Evolutionary conservation across 1,139 yeast genomes (phyloP).

Genomic region (Suhomyces taliae): DNA sequence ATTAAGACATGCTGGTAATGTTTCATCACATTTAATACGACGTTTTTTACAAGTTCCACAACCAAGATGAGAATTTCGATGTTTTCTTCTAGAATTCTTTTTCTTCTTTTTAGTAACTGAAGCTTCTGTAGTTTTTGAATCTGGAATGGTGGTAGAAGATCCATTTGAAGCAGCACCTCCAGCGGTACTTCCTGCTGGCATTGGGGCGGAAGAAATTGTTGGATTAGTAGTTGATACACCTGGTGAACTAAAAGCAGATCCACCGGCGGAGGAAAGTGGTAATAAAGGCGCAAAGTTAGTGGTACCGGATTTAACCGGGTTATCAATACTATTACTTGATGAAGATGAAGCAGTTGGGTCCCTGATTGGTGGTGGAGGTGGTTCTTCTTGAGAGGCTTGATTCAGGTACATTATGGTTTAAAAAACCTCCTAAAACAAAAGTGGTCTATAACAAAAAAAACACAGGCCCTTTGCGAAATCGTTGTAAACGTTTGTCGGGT

Average conservation of each 20-base stretch:
- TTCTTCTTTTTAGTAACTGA: conserved; percentile 22
- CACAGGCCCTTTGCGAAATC: conserved; percentile 3
- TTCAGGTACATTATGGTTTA: conserved; percentile 5
- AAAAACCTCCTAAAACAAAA: neutral
- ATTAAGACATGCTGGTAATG: conserved; percentile 59
- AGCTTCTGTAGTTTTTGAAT: conserved; percentile 10
- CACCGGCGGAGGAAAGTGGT: conserved; percentile 1
- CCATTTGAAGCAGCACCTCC: conserved; percentile 11
- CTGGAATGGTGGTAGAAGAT: conserved; percentile 10
- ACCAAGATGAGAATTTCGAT: conserved; percentile 61
- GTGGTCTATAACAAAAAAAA: conserved; percentile 6
- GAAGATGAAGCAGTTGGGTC: neutral
- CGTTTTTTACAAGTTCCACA: conserved; percentile 69
- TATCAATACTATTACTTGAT: neutral
- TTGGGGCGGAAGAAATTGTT: neutral
- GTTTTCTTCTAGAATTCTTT: conserved; percentile 58
- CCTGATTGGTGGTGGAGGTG: conserved; percentile 2
- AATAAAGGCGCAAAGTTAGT: conserved; percentile 5
- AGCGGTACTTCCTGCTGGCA: conserved; percentile 6
- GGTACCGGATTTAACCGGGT: neutral
- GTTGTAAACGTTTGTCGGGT: conserved; percentile 5
- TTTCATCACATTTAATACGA: conserved; percentile 68
- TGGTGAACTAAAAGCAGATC: neutral
- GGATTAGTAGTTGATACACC: neutral
- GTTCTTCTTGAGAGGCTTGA: conserved; percentile 5